Evolutionary conservation across 495 filamentous ascomycete genomes (phyloP), one percentile per base, ranked within the genome.

Genomic region (Aspergillus mulundensis): DNA sequence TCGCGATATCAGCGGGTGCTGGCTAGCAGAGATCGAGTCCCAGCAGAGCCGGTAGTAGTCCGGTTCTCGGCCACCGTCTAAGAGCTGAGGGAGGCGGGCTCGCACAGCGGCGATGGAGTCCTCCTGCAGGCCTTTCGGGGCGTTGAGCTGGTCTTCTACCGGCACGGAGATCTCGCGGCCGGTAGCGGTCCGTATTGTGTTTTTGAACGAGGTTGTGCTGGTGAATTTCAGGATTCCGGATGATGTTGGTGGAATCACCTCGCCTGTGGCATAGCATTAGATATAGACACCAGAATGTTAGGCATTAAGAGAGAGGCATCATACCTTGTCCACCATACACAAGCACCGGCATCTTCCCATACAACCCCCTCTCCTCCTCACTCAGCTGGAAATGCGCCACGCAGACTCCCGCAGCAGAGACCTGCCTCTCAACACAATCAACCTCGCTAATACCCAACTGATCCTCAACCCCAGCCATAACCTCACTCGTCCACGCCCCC

Each of bases 1-100:
- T 11, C 66, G 63, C 3, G 70, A 70, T 40, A 85, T 79, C 15
- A 82, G 75, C 50, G 81, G 82, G 55, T 82, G 75, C 24, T 81
- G 70, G 53, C 71, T 77, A 5, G 74, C 41, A 0, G 65, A 67
- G 18, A 70, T 67, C 3, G 65, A 60, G 50, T 70, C 68, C 70
- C 70, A 71, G 54, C 64, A 70, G 0, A 71, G 39, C 3, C 66
- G 60, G 15, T 61, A 60, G 47, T 56, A 68, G 36, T 73, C 67
- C 16, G 58, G 57, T 28, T 52, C 46, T 24, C 60, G 57, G 21
- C 30, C 59, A 41, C 60, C 8, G 8, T 66, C 63, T 23, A 68
- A 53, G 6, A 68, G 16, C 42, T 62, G 56, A 2, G 63, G 64
- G 15, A 58, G 39, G 28, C 64, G 58, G 3, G 51, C 40, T n/a